These are phyloP conservation scores for Spencermartinsiella europaea DNA, from an alignment of 805 yeast genomes.

Conservation along the genomic window DNA sequence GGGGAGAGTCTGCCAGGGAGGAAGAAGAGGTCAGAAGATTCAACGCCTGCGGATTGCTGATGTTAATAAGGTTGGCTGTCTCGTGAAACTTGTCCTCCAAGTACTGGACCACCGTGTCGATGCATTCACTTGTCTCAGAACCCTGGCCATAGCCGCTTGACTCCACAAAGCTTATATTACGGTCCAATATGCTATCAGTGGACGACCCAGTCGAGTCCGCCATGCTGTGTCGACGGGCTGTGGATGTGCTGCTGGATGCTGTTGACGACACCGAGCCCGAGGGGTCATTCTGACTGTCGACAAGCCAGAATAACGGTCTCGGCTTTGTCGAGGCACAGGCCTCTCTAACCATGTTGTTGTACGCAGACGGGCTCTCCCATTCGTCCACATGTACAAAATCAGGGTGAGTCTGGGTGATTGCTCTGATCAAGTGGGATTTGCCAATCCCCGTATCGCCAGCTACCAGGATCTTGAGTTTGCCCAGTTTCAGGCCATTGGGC, in stretches of 20 bases:
- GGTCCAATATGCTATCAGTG: conserved; percentile 17
- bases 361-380: conserved; percentile 1
- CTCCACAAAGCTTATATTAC: conserved; percentile 24
- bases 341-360: conserved; percentile 4
- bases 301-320: conserved; percentile 17
- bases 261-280: background rate
- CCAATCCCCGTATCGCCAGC: conserved; percentile 89
- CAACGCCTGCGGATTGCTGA: conserved; percentile 18
- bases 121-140: conserved; percentile 12
- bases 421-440: conserved; percentile 77
- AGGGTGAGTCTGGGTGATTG: conserved; percentile 62
- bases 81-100: conserved; percentile 21
- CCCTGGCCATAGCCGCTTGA: conserved; percentile 19
- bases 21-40: conserved; percentile 20
- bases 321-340: conserved; percentile 25
- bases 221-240: background rate
- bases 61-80: conserved; percentile 20
- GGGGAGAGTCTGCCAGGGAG: conserved; percentile 19
- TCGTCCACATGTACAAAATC: conserved; percentile 24
- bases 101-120: conserved; percentile 19
- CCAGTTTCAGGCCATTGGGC: conserved; percentile 20
- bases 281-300: background rate
- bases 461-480: conserved; percentile 43
- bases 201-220: conserved; percentile 6
- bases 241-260: background rate